Base-by-base conservation (phyloP, 495 filamentous ascomycete species). In the Penicillium canariense region DNA sequence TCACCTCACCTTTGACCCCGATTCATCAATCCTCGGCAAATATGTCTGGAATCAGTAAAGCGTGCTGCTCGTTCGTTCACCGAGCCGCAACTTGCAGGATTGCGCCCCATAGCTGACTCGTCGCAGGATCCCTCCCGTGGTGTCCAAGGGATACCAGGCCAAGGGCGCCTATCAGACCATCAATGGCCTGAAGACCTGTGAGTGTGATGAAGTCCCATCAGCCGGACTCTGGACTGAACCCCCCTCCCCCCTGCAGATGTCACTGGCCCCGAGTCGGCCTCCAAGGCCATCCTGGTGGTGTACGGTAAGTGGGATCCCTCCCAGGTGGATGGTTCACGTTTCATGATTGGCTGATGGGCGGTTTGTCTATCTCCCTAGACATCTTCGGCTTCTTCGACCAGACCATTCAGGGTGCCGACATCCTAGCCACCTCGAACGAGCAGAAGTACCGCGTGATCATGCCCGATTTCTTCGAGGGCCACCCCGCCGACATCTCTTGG, bases 161-260 rank as follows among this genome's bases (percentile, higher is more conserved):
- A 87, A 86, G 66, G 84, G 84, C 48, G 69, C 77, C 62, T 87
- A 83, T 63, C 78, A 82, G 60, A 80, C 76, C 36, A 71, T 84
- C 66, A 77, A 79, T 70, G 82, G 83, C 56, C 52, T 83, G 62
- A 82, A 85, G 70, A 84, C 81, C 42, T 87, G 83, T 86, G 68
- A 18, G 76, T 61, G 28, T 6, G 11, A 26, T 5, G 2, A 14
- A 1, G 3, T n/a, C n/a, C n/a, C n/a, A 50, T 20, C 14, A 17
- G 11, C 20, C 8, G 20, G 27, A 22, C 10, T 8, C 42, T 17
- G 46, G 10, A 34, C 56, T 64, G 52, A 67, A 43, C 9, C 35
- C 4, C 7, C 14, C 15, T 36, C 35, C 4, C 7, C 14, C 15
- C 32, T 3, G 4, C 49, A 83, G 80, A 84, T 54, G 71, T 77